Percentiles rank a stretch among this genome's conserved stretches.
phyloP scores from a whole-genome alignment of 2,329 filamentous ascomycete species.

The Cercospora sp. region DNA sequence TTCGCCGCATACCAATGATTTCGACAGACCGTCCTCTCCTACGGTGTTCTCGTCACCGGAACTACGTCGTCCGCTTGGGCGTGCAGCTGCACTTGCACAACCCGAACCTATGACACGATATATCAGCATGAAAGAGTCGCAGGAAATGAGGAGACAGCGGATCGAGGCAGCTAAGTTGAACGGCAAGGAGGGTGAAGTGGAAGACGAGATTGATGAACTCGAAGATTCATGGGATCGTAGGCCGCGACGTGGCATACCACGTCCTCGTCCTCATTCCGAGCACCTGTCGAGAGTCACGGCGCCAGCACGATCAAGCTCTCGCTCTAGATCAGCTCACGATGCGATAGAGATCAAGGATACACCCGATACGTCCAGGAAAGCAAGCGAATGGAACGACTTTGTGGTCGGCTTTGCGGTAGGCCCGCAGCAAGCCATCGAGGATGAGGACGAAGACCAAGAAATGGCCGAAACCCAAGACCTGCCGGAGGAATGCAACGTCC shows the following conservation, averaged over 20 bases:
- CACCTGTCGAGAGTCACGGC: slow-evolving; percentile 16
- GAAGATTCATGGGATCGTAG: slow-evolving; percentile 2
- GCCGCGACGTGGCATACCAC: slow-evolving; percentile 6
- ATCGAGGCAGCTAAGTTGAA: slow-evolving; percentile 27
- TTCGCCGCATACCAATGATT: slow-evolving; percentile 44
- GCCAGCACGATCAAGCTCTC: slow-evolving; percentile 11
- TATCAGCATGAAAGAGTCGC: slow-evolving; percentile 47
- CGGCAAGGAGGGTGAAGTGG: background rate
- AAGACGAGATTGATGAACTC: background rate
- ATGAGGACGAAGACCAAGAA: slow-evolving; percentile 18
- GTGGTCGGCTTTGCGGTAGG: slow-evolving; percentile 1
- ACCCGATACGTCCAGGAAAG: slow-evolving; percentile 7
- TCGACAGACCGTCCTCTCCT: slow-evolving; percentile 38
- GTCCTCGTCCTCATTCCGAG: slow-evolving; percentile 1
- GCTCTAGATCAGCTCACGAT: slow-evolving; percentile 6
- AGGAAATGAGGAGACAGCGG: slow-evolving; percentile 35
- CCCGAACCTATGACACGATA: slow-evolving; percentile 6
- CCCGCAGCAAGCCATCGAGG: slow-evolving; percentile 29
- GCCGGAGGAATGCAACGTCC: slow-evolving; percentile 14
- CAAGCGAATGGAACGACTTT: slow-evolving; percentile 8
- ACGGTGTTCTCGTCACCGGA: slow-evolving; percentile 18
- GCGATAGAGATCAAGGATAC: slow-evolving; percentile 8
- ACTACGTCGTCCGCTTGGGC: background rate
- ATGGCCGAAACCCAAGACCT: slow-evolving; percentile 20
- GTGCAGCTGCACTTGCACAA: background rate